These are phyloP conservation scores for Chamaecyparis obtusa DNA, from an alignment of 75 land plant species.

Conservation along the genomic window DNA sequence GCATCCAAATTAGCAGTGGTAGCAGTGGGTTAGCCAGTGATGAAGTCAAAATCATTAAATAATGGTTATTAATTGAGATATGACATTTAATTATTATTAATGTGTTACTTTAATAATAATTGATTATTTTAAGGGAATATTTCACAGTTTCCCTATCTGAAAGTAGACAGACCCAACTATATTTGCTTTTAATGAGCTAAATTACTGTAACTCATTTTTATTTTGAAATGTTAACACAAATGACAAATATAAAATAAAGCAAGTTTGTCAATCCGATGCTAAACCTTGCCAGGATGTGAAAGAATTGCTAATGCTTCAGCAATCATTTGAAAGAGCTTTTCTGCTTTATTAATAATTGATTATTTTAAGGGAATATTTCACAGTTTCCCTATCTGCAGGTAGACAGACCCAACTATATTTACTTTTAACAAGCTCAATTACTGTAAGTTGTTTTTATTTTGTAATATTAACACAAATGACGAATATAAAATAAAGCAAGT, in stretches of 20 bases:
- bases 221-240: background rate
- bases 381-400: too few relatives aligned
- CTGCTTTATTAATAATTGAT: too few relatives aligned
- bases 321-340: conserved; percentile 89
- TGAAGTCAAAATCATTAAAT: too few relatives aligned
- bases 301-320: conserved; percentile 93
- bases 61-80: too few relatives aligned
- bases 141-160: too few relatives aligned
- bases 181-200: background rate
- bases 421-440: background rate
- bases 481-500: background rate
- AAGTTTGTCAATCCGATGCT: background rate
- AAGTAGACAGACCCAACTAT: background rate
- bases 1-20: too few relatives aligned
- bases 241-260: background rate
- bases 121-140: too few relatives aligned
- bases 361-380: too few relatives aligned
- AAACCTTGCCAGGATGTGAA: conserved; percentile 85
- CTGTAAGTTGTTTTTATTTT: background rate
- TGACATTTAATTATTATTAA: too few relatives aligned
- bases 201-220: background rate
- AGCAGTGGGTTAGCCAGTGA: too few relatives aligned
- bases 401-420: background rate
- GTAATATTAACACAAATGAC: conserved; percentile 1
- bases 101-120: too few relatives aligned